Evolutionary conservation across 129 eudicot species (phyloP), one percentile per base, ranked within the genome.

Genomic region (Silybum marianum): DNA sequence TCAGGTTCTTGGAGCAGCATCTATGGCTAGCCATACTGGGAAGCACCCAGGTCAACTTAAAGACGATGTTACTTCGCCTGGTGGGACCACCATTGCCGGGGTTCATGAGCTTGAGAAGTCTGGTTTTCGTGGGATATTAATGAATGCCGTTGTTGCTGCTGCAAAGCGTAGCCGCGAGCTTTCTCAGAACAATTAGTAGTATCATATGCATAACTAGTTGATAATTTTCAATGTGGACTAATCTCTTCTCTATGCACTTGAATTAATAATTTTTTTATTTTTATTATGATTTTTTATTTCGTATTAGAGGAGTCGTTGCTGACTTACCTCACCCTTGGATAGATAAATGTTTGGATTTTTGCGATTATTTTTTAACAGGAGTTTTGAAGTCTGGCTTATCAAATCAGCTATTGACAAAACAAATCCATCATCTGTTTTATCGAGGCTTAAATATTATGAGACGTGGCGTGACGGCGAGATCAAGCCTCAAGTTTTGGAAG

Each of bases 11-110:
- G 99, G 98, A 71, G 99, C 99, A 76, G 98, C 98, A 77, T 73
- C 95, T 58, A 93, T 95, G 99, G 97, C 79, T 19, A 79, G 66
- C 60, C 85, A 85, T 6, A 48, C 68, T 0, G 98, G 98, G 65
- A 95, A 89, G 88, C 98, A 95, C 85, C 99, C 99, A 51, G 99
- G 94, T 71, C 99, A 93, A 91, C 97, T 96, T 54, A 96, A 96
- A 87, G 99, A 95, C 28, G 99, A 95, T 25, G 99, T 96, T 44
- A 89, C 99, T 70, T 96, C 98, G 23, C 99, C 99, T 13, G 98
- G 97, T 54, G 99, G 98, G 63, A 96, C 99, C 70, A 96, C 98
- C 71, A 96, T 96, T 70, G 97, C 97, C 1, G 99, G 99, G 48
- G 85, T 96, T 74, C 98, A 96, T 36, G 98, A 96, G 82, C 72